A percentile compares a stretch with the other conserved stretches of the same genome.
Conservation (phyloP, 2,329 filamentous ascomycete genomes). For the Cladosporium sp. region DNA sequence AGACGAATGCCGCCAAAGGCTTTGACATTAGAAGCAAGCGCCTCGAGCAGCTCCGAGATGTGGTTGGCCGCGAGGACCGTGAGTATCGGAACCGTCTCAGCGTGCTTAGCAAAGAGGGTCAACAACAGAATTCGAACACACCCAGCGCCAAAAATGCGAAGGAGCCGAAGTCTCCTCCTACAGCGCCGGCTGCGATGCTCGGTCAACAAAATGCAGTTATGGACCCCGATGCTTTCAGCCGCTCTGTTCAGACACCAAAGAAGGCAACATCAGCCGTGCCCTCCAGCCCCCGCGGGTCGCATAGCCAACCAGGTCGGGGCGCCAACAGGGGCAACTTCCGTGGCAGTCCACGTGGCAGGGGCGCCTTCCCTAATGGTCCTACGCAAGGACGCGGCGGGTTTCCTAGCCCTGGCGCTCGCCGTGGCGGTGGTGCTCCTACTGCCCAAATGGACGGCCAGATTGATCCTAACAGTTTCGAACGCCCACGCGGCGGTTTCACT, state of each 20-base stretch:
- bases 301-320: slow-evolving; percentile 18
- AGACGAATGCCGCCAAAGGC: slow-evolving; percentile 43
- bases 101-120: slow-evolving; percentile 24
- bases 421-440: slow-evolving; percentile 10
- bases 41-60: slow-evolving; percentile 46
- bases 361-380: not conserved
- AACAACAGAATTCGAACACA: slow-evolving; percentile 11
- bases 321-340: slow-evolving; percentile 22
- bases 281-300: slow-evolving; percentile 9
- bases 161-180: slow-evolving; percentile 25
- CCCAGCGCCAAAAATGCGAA: not conserved
- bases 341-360: slow-evolving; percentile 9
- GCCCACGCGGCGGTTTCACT: slow-evolving; percentile 27
- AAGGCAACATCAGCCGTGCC: slow-evolving; percentile 16
- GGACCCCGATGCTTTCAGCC: slow-evolving; percentile 44
- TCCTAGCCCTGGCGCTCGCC: slow-evolving; percentile 5
- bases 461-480: slow-evolving; percentile 34
- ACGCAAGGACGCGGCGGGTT: slow-evolving; percentile 21
- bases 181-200: slow-evolving; percentile 30
- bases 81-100: slow-evolving; percentile 37
- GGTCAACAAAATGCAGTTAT: slow-evolving; percentile 31
- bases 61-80: slow-evolving; percentile 45
- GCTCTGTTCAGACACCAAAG: slow-evolving; percentile 14
- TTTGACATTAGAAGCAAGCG: slow-evolving; percentile 48
- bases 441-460: slow-evolving; percentile 25